Percentiles rank a stretch among this genome's conserved stretches.
Conservation (phyloP, 2,329 filamentous ascomycete genomes). For the Pseudogymnoascus verrucosus region DNA sequence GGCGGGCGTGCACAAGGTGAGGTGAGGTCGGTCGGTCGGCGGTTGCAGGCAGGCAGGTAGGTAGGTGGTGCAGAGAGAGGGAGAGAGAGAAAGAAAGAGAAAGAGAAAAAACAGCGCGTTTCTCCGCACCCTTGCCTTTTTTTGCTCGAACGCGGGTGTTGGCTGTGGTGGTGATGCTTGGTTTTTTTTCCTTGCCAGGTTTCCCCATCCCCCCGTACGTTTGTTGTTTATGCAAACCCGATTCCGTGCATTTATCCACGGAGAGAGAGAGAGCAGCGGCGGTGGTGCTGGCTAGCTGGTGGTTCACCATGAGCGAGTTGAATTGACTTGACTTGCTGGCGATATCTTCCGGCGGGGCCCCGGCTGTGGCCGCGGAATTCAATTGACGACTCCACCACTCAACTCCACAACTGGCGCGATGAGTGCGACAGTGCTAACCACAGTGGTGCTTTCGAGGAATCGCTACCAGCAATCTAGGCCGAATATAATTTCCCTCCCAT, state of each 20-base stretch:
- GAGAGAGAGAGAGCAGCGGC: neutral
- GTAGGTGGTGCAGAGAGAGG: neutral
- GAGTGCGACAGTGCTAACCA: neutral
- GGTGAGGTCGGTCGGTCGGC: neutral
- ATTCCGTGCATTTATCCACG: neutral
- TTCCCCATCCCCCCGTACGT: neutral
- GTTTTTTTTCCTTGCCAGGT: neutral
- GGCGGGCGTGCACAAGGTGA: neutral
- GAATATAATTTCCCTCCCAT: neutral
- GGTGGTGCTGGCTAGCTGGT: neutral
- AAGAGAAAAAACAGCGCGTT: neutral
- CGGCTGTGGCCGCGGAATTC: constrained; percentile 2
- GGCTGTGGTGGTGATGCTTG: neutral
- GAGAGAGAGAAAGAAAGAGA: neutral
- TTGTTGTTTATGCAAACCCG: neutral
- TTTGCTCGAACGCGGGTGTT: neutral
- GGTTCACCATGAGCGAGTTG: neutral
- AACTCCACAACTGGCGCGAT: neutral
- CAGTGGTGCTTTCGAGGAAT: neutral
- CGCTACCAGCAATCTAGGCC: neutral
- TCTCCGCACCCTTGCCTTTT: neutral
- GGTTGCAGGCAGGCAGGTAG: neutral
- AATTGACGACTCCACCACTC: constrained; percentile 1
- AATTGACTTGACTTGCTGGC: neutral
- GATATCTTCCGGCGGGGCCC: constrained; percentile 4